Conservation (phyloP, 305 asterid genomes). For the Fraxinus velutina region DNA sequence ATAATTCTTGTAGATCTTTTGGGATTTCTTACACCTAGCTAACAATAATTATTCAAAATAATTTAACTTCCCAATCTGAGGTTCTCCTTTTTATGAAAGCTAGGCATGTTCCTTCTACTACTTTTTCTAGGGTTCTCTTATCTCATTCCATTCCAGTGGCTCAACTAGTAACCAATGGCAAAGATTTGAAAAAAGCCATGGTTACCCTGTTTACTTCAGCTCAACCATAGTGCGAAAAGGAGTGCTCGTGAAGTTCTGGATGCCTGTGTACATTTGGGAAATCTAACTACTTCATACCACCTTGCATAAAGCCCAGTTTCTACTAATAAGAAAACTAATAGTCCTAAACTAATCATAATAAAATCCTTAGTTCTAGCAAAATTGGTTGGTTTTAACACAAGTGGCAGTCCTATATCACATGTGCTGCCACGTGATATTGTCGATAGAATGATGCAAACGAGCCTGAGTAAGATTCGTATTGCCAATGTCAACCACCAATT, state of each 20-base stretch:
- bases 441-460: neutral
- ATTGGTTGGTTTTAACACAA: neutral
- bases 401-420: neutral
- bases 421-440: neutral
- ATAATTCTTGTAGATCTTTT: neutral
- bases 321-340: neutral
- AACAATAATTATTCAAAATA: neutral
- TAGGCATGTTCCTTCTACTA: neutral
- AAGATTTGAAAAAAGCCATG: neutral
- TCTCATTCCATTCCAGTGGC: neutral
- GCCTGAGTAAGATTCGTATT: neutral
- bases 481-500: neutral
- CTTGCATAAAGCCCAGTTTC: neutral
- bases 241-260: neutral
- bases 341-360: neutral
- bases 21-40: neutral
- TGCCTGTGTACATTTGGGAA: neutral
- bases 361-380: neutral
- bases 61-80: neutral
- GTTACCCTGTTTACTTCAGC: neutral
- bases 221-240: neutral
- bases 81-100: neutral
- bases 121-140: neutral
- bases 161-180: neutral
- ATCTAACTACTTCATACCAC: neutral